These are phyloP conservation scores for Kwoniella dendrophila DNA, from an alignment of 768 basidiomycete species.

Conservation along the genomic window DNA sequence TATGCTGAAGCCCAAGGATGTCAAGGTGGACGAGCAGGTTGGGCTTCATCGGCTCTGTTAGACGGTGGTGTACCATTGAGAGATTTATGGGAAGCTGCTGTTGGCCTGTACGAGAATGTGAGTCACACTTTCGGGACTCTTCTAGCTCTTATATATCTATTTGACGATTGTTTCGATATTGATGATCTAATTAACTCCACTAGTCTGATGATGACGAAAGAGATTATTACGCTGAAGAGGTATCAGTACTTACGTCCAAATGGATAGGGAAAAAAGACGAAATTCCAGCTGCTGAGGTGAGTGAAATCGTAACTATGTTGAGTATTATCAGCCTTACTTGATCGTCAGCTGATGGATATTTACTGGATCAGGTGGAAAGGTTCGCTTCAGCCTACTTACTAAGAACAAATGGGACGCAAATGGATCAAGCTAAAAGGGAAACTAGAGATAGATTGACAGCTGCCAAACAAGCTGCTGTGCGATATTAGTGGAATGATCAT, in stretches of 20 bases:
- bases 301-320: too few species aligned
- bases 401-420: conserved; percentile 14
- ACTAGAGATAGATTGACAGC: conserved; percentile 23
- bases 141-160: too few species aligned
- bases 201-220: conserved; percentile 34
- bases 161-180: neutral
- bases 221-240: conserved; percentile 52
- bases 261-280: conserved; percentile 48
- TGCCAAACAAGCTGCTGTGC: conserved; percentile 30
- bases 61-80: conserved; percentile 79
- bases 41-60: conserved; percentile 76
- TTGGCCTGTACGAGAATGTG: conserved; percentile 21
- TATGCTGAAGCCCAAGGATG: conserved; percentile 72
- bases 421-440: conserved; percentile 18
- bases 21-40: conserved; percentile 67
- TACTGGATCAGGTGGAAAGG: conserved; percentile 33
- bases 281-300: conserved; percentile 54
- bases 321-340: neutral
- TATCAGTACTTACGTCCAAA: conserved; percentile 35
- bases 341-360: neutral
- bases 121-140: conserved; percentile 2
- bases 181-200: neutral
- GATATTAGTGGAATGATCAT: conserved; percentile 22
- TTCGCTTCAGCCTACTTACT: conserved; percentile 42
- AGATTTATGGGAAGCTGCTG: conserved; percentile 69